Evolutionary conservation across 2,329 filamentous ascomycete genomes (phyloP).

Genomic region (Penicillium sp.): DNA sequence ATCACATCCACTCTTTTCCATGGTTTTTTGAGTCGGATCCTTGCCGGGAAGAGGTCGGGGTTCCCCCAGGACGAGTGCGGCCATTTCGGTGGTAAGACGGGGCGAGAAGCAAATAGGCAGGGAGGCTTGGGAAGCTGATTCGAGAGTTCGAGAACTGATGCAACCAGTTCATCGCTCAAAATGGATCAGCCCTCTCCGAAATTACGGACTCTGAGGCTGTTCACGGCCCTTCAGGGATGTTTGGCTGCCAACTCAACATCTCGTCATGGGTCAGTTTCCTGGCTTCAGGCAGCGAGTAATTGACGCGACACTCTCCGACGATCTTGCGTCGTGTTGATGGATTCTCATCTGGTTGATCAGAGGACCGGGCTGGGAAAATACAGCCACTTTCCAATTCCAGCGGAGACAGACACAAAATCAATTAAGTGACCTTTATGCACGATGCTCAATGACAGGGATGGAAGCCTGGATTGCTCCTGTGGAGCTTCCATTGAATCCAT

Average conservation of each 20-base stretch:
- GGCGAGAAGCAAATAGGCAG: conserved; percentile 28
- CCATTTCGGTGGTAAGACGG: conserved; percentile 30
- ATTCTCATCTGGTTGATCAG: conserved; percentile 7
- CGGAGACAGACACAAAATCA: conserved; percentile 2
- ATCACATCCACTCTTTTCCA: conserved; percentile 20
- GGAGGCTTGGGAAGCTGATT: conserved; percentile 34
- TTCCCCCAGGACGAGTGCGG: conserved; percentile 25
- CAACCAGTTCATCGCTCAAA: conserved; percentile 19
- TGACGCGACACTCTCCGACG: conserved; percentile 23
- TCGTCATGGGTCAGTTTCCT: conserved; percentile 30
- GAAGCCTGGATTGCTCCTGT: conserved; percentile 9
- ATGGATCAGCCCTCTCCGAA: conserved; percentile 25
- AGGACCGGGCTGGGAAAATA: conserved; percentile 8
- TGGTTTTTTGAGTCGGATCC: conserved; percentile 25
- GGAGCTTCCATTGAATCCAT: conserved; percentile 18
- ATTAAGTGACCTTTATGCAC: conserved; percentile 12
- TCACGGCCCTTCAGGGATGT: conserved; percentile 25
- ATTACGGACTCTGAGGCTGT: conserved; percentile 25
- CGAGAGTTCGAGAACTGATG: conserved; percentile 24
- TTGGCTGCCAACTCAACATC: conserved; percentile 37
- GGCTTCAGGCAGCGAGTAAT: conserved; percentile 20
- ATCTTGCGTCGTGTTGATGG: conserved; percentile 27
- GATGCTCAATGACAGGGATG: conserved; percentile 16
- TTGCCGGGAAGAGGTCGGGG: conserved; percentile 31
- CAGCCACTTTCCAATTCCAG: conserved; percentile 18